Evolutionary conservation across 1,139 yeast genomes (phyloP).

Genomic region (Blastobotrys proliferans): DNA sequence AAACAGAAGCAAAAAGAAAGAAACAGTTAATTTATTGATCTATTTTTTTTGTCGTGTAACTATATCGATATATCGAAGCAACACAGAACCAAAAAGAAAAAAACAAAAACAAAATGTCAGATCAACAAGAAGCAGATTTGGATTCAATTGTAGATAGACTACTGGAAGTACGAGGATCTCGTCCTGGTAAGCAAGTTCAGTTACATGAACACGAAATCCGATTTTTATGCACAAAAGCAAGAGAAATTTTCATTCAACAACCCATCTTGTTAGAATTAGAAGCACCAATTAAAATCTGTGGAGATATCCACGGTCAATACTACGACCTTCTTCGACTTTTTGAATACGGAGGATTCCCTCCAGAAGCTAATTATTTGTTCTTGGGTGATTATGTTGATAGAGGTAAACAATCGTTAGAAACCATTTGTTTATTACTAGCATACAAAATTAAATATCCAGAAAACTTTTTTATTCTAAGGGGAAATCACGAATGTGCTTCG

Average conservation of each 20-base stretch:
- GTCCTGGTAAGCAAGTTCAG: slow-evolving; percentile 97
- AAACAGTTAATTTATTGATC: too few species aligned
- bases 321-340: slow-evolving; percentile 91
- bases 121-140: slow-evolving; percentile 73
- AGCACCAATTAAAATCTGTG: slow-evolving; percentile 92
- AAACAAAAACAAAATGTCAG: slow-evolving; percentile 7
- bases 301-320: slow-evolving; percentile 98
- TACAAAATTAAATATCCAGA: slow-evolving; percentile 97
- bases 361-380: slow-evolving; percentile 55
- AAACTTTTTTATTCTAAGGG: slow-evolving; percentile 69
- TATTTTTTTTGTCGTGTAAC: too few species aligned
- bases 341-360: slow-evolving; percentile 98
- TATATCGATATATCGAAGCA: too few species aligned
- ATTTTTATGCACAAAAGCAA: slow-evolving; percentile 92
- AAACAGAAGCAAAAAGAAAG: too few species aligned
- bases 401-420: slow-evolving; percentile 94
- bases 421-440: slow-evolving; percentile 86
- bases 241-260: slow-evolving; percentile 96
- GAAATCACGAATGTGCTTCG: slow-evolving; percentile 66
- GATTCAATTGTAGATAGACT: slow-evolving; percentile 96
- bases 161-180: slow-evolving; percentile 94
- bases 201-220: slow-evolving; percentile 92
- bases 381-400: slow-evolving; percentile 97
- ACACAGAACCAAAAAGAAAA: not conserved
- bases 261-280: slow-evolving; percentile 92